A percentile compares a stretch with the other conserved stretches of the same genome.
Evolutionary conservation across 805 yeast species (phyloP).

Genomic region (Candida bentonensis): DNA sequence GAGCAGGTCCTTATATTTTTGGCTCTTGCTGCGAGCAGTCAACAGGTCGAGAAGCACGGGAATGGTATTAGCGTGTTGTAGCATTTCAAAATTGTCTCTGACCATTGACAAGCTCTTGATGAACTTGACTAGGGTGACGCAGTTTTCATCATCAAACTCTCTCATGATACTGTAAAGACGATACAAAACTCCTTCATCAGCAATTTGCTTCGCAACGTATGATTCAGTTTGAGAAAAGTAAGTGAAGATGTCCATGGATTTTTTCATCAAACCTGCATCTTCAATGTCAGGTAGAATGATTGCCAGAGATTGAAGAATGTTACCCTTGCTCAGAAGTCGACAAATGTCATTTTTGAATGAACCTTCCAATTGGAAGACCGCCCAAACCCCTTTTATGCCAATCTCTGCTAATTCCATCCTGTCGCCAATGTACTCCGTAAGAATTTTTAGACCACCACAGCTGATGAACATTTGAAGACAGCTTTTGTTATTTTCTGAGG

Average conservation of each 20-base stretch:
- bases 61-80: neutral
- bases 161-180: neutral
- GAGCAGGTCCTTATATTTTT: neutral
- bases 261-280: neutral
- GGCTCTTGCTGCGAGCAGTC: neutral
- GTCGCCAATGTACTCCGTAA: neutral
- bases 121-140: neutral
- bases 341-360: neutral
- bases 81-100: neutral
- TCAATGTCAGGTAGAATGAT: slow-evolving; percentile 1
- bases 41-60: neutral
- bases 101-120: neutral
- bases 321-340: neutral
- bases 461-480: slow-evolving; percentile 1
- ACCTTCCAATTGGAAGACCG: slow-evolving; percentile 1
- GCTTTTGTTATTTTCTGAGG: neutral
- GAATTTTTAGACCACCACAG: neutral
- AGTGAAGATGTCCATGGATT: neutral
- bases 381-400: neutral
- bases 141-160: neutral
- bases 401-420: neutral
- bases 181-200: neutral
- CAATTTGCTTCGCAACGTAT: neutral
- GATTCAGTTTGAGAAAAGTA: slow-evolving; percentile 1
- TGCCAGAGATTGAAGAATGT: neutral